phyloP scores from a whole-genome alignment of 2,329 filamentous ascomycete genomes.

The Coniochaeta sp. region DNA sequence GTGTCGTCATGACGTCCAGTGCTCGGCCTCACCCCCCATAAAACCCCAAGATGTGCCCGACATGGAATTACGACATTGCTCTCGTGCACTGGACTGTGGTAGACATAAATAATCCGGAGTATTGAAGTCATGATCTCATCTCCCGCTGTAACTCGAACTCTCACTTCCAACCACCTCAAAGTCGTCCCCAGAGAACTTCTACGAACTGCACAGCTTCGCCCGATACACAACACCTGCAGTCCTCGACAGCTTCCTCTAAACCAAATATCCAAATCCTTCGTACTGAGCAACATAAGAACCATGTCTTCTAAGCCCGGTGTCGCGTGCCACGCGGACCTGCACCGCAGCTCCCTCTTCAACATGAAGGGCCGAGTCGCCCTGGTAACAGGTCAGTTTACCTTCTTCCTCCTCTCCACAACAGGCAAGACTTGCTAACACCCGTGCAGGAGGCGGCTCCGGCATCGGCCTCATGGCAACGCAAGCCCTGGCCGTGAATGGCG shows the following conservation, averaged over 20 bases:
- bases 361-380: constrained; percentile 34
- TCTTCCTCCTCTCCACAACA: not conserved
- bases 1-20: not conserved
- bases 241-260: not conserved
- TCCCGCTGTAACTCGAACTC: not conserved
- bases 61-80: not conserved
- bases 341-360: constrained; percentile 41
- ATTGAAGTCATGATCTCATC: not conserved
- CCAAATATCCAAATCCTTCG: not conserved
- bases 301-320: constrained; percentile 20
- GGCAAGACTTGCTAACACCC: not conserved
- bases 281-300: constrained; percentile 4
- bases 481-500: constrained; percentile 50
- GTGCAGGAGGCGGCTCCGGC: constrained; percentile 19
- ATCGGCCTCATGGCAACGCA: constrained; percentile 25
- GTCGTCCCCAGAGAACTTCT: not conserved
- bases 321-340: constrained; percentile 18
- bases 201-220: not conserved
- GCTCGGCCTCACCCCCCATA: not conserved
- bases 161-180: not conserved
- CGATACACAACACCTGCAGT: not conserved
- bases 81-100: not conserved
- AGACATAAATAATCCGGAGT: not conserved
- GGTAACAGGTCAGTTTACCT: constrained; percentile 25
- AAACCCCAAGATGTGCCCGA: not conserved